Base-by-base conservation (phyloP, 2,329 filamentous ascomycete species). In the Fusarium pseudonygamai region DNA sequence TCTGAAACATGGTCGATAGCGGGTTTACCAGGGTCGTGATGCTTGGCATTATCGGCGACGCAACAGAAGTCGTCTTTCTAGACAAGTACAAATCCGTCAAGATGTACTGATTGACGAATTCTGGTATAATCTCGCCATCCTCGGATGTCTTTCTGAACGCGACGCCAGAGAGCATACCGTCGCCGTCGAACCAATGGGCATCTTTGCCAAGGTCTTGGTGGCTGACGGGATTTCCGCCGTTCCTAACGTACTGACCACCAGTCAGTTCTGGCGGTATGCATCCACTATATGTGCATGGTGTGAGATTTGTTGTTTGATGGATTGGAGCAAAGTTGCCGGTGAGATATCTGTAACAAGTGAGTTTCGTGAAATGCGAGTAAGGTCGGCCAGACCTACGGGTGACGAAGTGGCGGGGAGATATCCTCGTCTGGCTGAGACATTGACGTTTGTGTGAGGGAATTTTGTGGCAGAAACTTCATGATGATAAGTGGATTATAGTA, bases 121-220 rank as follows among this genome's bases (percentile, higher is more conserved):
- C 85, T 0, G 91, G 91, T 64, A 84, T 79, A 4, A 91, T 85
- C 6, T 84, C 79, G 0, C 26, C 62, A 13, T 64, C 45, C 8
- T 11, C 78, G 11, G 82, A 80, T 6, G 81, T 80, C 6, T 34
- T 59, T 34, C 83, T 78, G 92, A 93, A 24, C 85, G 84, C 28
- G 1, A 93, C 91, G 4, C 92, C 92, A 36, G 88, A 88, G 16
- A 93, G 87, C 92, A 93, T 93, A 9, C 92, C 92, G 78, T 93
- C 91, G 37, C 92, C 92, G 74, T 93, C 92, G 69, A 93, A 93
- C 91, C 91, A 93, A 78, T 93, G 92, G 14, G 89, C 87, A 77
- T 92, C 90, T 71, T 90, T 85, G 43, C 86, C 87, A 6, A 89
- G 79, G 60, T 92, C 88, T 28, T 88, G 83, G 65, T 93, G 90